These are phyloP conservation scores for Pyrenophora graminea DNA, from an alignment of 2,329 filamentous ascomycete genomes.

Conservation along the genomic window DNA sequence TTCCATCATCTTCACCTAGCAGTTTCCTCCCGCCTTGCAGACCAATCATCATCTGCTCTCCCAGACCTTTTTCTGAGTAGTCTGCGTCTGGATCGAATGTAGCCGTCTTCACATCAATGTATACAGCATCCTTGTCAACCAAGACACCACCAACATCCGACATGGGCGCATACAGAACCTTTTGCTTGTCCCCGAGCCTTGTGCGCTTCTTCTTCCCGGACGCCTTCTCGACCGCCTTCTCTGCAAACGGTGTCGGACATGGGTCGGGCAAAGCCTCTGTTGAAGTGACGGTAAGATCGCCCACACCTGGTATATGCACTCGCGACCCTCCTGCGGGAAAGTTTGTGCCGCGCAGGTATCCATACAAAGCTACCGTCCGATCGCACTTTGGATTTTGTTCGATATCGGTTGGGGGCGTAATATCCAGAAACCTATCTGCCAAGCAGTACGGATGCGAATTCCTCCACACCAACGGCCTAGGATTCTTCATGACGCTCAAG, in stretches of 20 bases:
- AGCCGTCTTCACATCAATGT: slow-evolving; percentile 73
- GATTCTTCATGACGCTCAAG: slow-evolving; percentile 98
- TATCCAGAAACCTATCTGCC: slow-evolving; percentile 91
- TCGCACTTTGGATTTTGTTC: slow-evolving; percentile 90
- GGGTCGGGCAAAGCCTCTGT: slow-evolving; percentile 92
- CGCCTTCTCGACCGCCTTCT: slow-evolving; percentile 82
- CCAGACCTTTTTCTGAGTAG: slow-evolving; percentile 78
- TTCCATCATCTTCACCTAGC: slow-evolving; percentile 79
- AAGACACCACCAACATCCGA: slow-evolving; percentile 94
- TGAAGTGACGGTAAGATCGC: slow-evolving; percentile 79
- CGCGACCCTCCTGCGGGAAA: slow-evolving; percentile 83
- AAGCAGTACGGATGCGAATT: slow-evolving; percentile 95
- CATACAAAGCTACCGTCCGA: slow-evolving; percentile 86
- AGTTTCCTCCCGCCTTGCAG: slow-evolving; percentile 81
- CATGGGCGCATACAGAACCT: slow-evolving; percentile 95
- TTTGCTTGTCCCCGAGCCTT: slow-evolving; percentile 93
- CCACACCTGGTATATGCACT: slow-evolving; percentile 89
- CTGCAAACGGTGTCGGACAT: slow-evolving; percentile 89
- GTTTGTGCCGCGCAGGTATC: slow-evolving; percentile 92
- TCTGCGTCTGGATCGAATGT: slow-evolving; percentile 71
- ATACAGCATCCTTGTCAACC: slow-evolving; percentile 96
- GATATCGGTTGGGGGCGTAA: slow-evolving; percentile 89
- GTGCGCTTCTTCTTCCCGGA: slow-evolving; percentile 80
- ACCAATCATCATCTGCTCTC: slow-evolving; percentile 91
- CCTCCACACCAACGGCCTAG: slow-evolving; percentile 91